A percentile compares a stretch with the other conserved stretches of the same genome.
These are phyloP conservation scores for Gossypium australe DNA, from an alignment of 345 rosid species.

Conservation along the genomic window DNA sequence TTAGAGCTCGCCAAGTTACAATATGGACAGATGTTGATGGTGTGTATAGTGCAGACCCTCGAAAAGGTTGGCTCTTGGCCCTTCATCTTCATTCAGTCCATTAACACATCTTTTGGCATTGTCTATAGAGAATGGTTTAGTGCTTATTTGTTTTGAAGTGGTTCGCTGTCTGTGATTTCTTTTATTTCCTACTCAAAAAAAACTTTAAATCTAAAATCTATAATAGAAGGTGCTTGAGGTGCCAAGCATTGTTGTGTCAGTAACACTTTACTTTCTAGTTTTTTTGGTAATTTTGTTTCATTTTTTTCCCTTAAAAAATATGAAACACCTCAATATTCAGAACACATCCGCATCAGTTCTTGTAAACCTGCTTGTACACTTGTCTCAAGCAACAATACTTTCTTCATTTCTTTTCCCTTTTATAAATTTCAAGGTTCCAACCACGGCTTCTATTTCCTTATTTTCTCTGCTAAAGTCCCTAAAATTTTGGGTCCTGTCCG, in stretches of 20 bases:
- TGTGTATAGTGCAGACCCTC: slow-evolving; percentile 96
- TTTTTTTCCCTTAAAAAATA: background rate
- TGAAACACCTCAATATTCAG: background rate
- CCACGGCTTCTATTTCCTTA: background rate
- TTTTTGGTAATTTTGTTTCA: background rate
- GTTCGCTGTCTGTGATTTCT: background rate
- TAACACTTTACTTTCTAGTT: background rate
- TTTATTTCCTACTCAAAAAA: background rate
- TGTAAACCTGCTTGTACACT: background rate
- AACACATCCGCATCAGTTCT: background rate
- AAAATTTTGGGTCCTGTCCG: background rate
- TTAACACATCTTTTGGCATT: background rate
- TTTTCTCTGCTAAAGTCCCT: background rate
- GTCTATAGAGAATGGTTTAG: background rate
- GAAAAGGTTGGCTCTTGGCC: slow-evolving; percentile 60
- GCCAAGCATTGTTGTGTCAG: background rate
- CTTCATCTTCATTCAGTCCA: background rate
- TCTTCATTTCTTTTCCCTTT: background rate
- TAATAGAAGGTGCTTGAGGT: background rate
- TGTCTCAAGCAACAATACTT: background rate
- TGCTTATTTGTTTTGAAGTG: background rate
- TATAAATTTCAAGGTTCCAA: background rate
- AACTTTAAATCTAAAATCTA: background rate
- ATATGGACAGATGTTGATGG: slow-evolving; percentile 99
- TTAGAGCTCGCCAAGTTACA: slow-evolving; percentile 80